phyloP scores from a whole-genome alignment of 805 yeast genomes.

The Candida sakaeoensis region DNA sequence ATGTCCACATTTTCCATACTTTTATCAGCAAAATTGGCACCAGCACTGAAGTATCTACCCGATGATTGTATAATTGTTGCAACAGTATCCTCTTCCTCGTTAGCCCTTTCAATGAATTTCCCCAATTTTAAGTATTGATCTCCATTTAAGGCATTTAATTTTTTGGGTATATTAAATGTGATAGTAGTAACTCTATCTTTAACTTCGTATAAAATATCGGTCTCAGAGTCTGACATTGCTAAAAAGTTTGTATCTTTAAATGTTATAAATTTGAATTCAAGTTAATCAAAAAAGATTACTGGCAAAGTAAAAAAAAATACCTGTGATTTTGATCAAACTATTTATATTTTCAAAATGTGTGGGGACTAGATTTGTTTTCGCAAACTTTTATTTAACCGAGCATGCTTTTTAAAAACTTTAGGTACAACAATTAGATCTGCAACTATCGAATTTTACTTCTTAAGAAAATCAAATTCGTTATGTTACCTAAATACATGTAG shows the following conservation, averaged over 20 bases:
- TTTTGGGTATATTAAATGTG: slow-evolving; percentile 58
- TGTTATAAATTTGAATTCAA: too few species aligned
- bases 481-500: too few species aligned
- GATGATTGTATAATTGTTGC: slow-evolving; percentile 66
- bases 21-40: slow-evolving; percentile 63
- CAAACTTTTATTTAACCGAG: not conserved
- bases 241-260: too few species aligned
- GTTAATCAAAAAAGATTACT: not conserved
- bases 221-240: slow-evolving; percentile 16
- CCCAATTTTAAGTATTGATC: slow-evolving; percentile 62
- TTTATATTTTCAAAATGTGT: not conserved
- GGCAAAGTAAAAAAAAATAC: not conserved
- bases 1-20: slow-evolving; percentile 27
- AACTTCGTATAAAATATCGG: slow-evolving; percentile 38
- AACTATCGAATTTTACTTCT: too few species aligned
- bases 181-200: slow-evolving; percentile 54
- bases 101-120: slow-evolving; percentile 56
- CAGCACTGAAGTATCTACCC: slow-evolving; percentile 79
- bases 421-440: too few species aligned
- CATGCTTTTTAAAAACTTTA: not conserved
- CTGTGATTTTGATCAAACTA: not conserved
- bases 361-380: not conserved
- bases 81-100: slow-evolving; percentile 54
- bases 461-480: too few species aligned
- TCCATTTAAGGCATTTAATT: slow-evolving; percentile 64